Base-by-base conservation (phyloP, 1,284 basidiomycete species). In the Cryptococcus neoformans region DNA sequence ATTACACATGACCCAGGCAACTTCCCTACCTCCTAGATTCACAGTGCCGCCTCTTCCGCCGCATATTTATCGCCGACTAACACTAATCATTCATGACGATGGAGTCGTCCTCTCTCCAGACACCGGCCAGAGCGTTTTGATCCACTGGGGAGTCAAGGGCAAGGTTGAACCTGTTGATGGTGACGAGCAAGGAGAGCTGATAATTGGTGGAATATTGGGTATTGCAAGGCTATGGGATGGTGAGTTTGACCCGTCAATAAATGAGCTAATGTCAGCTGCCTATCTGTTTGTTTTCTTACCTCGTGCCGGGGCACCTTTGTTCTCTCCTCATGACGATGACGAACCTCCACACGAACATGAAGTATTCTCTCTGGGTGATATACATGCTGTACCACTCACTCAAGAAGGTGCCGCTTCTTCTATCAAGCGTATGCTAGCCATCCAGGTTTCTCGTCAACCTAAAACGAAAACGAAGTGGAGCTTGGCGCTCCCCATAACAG, bases 161-260 rank as follows among this genome's bases (percentile, higher is more conserved):
- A 62, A 61, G n/a, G 59, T 73, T 6, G 68, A 69, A 56, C 47
- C 56, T 7, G 59, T 54, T 42, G 60, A 63, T 11, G 46, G 48
- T 10, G 51, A 37, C 8, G 58, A 63, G 11, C 59, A 55, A 11
- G 62, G 60, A 5, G 60, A 59, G 16, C 54, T 78, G 14, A 65
- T 70, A 47, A 56, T 79, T 8, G 74, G 73, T 6, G 76, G 77
- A 6, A 59, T 79, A 2, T 53, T 78, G 1, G 77, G 77, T 4
- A 62, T 77, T 12, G 70, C 74, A 1, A 54, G 75, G 28, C 55
- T 79, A 21, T 79, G 77, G 77, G 75, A 76, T 49, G 63, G 74
- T 75, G 55, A 58, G 73, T 66, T 11, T n/a, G 12, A 6, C 5
- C 11, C 47, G 12, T 4, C 47, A 4, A n/a, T 6, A 37, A 9